Base-by-base conservation (phyloP, 345 rosid genomes). In the Toxicodendron radicans region DNA sequence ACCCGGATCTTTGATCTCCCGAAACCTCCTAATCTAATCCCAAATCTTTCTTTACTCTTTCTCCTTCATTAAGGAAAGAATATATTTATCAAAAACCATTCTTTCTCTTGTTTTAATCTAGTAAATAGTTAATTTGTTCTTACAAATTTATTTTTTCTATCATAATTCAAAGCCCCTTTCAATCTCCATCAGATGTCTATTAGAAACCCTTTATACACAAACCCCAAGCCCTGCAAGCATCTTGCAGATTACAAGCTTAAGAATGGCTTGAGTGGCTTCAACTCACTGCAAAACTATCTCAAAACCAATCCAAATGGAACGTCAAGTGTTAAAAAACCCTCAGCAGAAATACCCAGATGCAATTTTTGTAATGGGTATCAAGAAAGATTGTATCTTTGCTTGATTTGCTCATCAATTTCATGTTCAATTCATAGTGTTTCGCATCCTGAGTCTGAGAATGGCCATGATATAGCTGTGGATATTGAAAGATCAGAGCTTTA, bases 401-500 rank as follows among this genome's bases (percentile, higher is more conserved):
- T 92, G 74, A 75, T 88, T 41, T 94, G 99, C 84, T 86, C 87
- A n/a, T 79, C 89, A 14, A 53, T 94, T 5, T 88, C 83, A 16
- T 94, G 98, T 76, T 80, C 88, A 49, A 85, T 79, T n/a, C 97
- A 92, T 70, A 73, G 86, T 64, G 90, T 85, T 64, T 85, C 79
- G 64, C 97, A 94, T 77, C 70, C 90, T 84, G 84, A 77, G 60
- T 79, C 88, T 20, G 81, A 75, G 27, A 72, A 79, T 46, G 96
- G 93, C 1, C 91, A 94, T 72, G 91, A 88, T 73, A 83, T 92
- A 71, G 88, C 88, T 27, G 82, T 92, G 62, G 97, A 94, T 79
- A 76, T 91, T 38, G 92, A 91, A 70, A 92, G 97, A 70, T 87
- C 97, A 2, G 98, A 94, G 87, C 97, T 94, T 72, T 91, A 87